These are phyloP conservation scores for Rasamsonia emersonii DNA, from an alignment of 2,329 filamentous ascomycete species.

Conservation along the genomic window DNA sequence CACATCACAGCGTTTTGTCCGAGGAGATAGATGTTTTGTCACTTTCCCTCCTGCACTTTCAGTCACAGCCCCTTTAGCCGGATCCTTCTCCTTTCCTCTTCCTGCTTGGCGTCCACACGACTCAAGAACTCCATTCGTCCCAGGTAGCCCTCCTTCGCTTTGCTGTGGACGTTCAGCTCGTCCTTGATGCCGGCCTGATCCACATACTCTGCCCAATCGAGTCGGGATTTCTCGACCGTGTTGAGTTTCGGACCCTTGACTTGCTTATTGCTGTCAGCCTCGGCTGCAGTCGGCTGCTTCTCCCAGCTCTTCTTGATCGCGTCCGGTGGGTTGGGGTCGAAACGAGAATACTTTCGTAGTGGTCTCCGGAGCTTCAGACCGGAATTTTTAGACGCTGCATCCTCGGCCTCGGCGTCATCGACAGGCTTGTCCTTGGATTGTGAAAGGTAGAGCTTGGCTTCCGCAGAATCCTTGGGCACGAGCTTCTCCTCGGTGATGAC, in stretches of 20 bases:
- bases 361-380: conserved; percentile 27
- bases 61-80: conserved; percentile 36
- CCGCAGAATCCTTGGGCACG: conserved; percentile 45
- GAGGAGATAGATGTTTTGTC: no score
- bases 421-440: conserved; percentile 29
- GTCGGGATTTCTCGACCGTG: conserved; percentile 56
- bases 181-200: conserved; percentile 53
- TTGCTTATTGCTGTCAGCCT: conserved; percentile 17
- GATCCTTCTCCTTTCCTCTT: conserved; percentile 47
- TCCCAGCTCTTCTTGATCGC: conserved; percentile 37
- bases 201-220: conserved; percentile 59
- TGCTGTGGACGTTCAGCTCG: conserved; percentile 53
- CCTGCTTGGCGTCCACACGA: conserved; percentile 47
- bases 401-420: conserved; percentile 16
- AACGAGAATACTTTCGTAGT: conserved; percentile 35
- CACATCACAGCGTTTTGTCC: no score
- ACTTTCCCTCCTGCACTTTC: no score
- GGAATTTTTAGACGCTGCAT: conserved; percentile 11
- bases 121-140: conserved; percentile 55
- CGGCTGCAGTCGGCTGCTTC: conserved; percentile 22
- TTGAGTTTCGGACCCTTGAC: conserved; percentile 52
- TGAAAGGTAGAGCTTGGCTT: conserved; percentile 46
- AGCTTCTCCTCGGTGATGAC: conserved; percentile 45
- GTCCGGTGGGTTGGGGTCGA: conserved; percentile 39
- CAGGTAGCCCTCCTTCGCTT: conserved; percentile 54